Evolutionary conservation across 1,139 yeast genomes (phyloP).

Genomic region (Nadsonia starkeyi-henricii): DNA sequence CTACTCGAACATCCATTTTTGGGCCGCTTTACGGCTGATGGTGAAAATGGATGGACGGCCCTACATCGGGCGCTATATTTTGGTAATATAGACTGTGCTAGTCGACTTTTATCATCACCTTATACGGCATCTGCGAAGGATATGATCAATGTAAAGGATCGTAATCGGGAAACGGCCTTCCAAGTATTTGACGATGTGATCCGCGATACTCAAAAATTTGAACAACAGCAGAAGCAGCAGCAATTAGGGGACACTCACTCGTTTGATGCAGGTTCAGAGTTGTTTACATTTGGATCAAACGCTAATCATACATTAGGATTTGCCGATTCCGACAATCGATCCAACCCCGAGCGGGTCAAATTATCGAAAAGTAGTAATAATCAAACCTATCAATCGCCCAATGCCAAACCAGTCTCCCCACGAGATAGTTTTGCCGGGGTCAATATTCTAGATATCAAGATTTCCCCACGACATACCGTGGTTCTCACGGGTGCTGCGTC

Average conservation of each 20-base stretch:
- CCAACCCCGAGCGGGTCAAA: slow-evolving; percentile 23
- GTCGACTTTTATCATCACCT: slow-evolving; percentile 31
- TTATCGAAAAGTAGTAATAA: slow-evolving; percentile 7
- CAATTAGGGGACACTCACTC: slow-evolving; percentile 6
- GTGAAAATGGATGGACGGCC: slow-evolving; percentile 76
- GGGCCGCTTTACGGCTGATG: slow-evolving; percentile 39
- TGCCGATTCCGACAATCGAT: slow-evolving; percentile 50
- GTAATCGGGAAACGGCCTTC: slow-evolving; percentile 40
- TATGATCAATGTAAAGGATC: slow-evolving; percentile 45
- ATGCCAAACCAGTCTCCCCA: slow-evolving; percentile 8
- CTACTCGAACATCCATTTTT: slow-evolving; percentile 36
- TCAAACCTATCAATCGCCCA: too few relatives aligned
- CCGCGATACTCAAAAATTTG: slow-evolving; percentile 11
- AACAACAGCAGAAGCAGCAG: slow-evolving; percentile 12
- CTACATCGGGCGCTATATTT: slow-evolving; percentile 53
- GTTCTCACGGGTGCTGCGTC: slow-evolving; percentile 36
- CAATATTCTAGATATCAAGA: slow-evolving; percentile 31
- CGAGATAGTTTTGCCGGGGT: slow-evolving; percentile 15
- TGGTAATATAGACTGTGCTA: slow-evolving; percentile 47
- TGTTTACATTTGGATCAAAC: slow-evolving; percentile 54
- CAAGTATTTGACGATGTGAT: slow-evolving; percentile 17
- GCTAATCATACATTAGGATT: slow-evolving; percentile 53
- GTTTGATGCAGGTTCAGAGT: slow-evolving; percentile 42
- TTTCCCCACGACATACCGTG: slow-evolving; percentile 58
- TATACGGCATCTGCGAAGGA: slow-evolving; percentile 26